Evolutionary conservation across 495 filamentous ascomycete species (phyloP).

Genomic region (Penicillium steckii): DNA sequence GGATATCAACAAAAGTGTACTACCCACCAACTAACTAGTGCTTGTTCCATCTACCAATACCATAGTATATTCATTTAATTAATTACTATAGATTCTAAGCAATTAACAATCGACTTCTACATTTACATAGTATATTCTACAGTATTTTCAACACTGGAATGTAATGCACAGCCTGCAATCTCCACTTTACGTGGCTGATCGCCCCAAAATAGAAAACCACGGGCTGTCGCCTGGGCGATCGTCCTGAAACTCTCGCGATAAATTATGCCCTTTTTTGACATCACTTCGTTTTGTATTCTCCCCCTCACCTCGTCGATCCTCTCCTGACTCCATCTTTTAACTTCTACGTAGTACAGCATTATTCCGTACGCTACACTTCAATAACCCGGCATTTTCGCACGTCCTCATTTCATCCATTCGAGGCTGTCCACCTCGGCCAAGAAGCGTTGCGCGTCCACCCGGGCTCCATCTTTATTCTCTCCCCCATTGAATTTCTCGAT

Average conservation of each 20-base stretch:
- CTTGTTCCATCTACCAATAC: too few relatives aligned
- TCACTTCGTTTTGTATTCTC: not conserved
- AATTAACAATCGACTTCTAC: too few relatives aligned
- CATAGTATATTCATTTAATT: too few relatives aligned
- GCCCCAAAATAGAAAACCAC: constrained; percentile 27
- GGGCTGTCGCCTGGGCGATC: constrained; percentile 33
- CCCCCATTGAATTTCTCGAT: not conserved
- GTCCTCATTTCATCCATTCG: too few relatives aligned
- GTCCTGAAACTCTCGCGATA: constrained; percentile 2
- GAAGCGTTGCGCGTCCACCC: constrained; percentile 12
- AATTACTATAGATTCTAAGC: too few relatives aligned
- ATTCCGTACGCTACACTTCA: too few relatives aligned
- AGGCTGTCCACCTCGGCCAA: constrained; percentile 1
- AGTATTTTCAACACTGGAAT: not conserved
- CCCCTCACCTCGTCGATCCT: constrained; percentile 8
- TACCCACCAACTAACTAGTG: too few relatives aligned
- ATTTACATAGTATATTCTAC: too few relatives aligned
- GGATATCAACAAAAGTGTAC: too few relatives aligned
- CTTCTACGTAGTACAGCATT: too few relatives aligned
- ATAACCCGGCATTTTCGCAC: too few relatives aligned
- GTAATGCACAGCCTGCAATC: not conserved
- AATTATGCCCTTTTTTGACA: not conserved
- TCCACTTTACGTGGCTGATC: constrained; percentile 24
- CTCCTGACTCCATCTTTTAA: too few relatives aligned
- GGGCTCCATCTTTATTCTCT: not conserved